Conservation (phyloP, 2,329 filamentous ascomycete genomes). For the Cercospora citrullina region DNA sequence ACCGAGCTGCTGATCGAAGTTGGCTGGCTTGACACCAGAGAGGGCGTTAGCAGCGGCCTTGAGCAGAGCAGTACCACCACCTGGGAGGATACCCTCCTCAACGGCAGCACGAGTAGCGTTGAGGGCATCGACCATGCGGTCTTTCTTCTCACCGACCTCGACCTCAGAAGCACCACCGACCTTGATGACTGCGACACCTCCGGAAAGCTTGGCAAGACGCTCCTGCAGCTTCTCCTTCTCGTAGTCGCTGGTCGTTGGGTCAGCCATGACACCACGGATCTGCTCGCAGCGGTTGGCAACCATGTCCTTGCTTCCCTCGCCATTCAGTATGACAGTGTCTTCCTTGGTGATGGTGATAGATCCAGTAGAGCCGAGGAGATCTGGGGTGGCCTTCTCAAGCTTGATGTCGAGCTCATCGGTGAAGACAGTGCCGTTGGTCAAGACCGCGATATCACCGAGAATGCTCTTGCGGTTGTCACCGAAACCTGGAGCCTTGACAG, state of each 20-base stretch:
- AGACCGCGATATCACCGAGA: constrained; percentile 90
- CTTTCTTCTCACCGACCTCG: constrained; percentile 99
- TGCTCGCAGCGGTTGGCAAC: constrained; percentile 97
- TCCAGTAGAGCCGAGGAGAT: constrained; percentile 94
- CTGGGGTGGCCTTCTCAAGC: constrained; percentile 94
- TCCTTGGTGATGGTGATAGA: constrained; percentile 99
- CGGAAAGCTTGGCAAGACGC: constrained; percentile 97
- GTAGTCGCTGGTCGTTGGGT: constrained; percentile 94
- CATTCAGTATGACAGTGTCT: constrained; percentile 98
- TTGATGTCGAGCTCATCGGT: constrained; percentile 98
- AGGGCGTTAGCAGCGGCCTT: constrained; percentile 94
- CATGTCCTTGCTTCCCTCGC: constrained; percentile 89
- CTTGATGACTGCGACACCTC: constrained; percentile 99
- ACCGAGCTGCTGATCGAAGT: constrained; percentile 99
- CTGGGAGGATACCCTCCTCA: constrained; percentile 97
- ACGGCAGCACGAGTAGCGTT: constrained; percentile 98
- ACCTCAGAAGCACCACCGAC: constrained; percentile 97
- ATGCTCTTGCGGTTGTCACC: constrained; percentile 99
- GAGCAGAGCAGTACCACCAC: constrained; percentile 95
- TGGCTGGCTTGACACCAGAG: constrained; percentile 76
- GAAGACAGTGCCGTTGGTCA: constrained; percentile 97
- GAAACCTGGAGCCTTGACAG: constrained; percentile 98
- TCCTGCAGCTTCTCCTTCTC: constrained; percentile 99
- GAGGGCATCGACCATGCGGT: constrained; percentile 95
- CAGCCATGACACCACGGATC: constrained; percentile 94